Evolutionary conservation across 2,329 filamentous ascomycete genomes (phyloP).

Genomic region (Ophiostoma novo-ulmi): DNA sequence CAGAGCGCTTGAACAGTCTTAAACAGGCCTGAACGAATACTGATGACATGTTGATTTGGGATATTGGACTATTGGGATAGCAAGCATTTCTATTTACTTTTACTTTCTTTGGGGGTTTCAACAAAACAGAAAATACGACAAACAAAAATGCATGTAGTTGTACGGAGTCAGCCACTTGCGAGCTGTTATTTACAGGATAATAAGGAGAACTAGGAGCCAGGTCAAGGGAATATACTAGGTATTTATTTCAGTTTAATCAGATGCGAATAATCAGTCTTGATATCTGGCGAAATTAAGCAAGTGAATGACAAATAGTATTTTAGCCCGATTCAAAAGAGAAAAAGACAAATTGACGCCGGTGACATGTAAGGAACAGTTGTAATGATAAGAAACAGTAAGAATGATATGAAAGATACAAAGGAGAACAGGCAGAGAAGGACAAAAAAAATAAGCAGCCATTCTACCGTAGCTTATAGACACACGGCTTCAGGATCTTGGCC

Average conservation of each 20-base stretch:
- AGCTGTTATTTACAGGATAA: neutral
- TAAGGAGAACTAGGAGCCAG: neutral
- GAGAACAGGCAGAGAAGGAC: neutral
- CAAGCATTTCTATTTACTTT: neutral
- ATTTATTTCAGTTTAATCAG: neutral
- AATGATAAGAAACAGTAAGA: neutral
- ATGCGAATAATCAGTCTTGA: neutral
- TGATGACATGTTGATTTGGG: neutral
- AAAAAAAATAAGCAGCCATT: neutral
- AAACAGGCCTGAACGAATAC: neutral
- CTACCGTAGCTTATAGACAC: slow-evolving; percentile 87
- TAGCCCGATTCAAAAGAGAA: neutral
- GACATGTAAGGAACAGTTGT: neutral
- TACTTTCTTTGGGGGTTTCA: neutral
- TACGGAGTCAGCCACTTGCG: neutral
- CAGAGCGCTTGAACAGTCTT: slow-evolving; percentile 33
- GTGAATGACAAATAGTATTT: neutral
- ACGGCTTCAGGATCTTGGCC: slow-evolving; percentile 73
- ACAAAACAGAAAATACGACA: neutral
- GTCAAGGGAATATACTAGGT: neutral
- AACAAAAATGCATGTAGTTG: neutral
- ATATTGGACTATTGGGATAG: slow-evolving; percentile 5
- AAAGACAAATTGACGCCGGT: neutral
- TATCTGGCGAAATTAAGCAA: neutral
- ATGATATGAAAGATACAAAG: neutral